phyloP scores from a whole-genome alignment of 495 filamentous ascomycete genomes.

The Neurospora cerealis region DNA sequence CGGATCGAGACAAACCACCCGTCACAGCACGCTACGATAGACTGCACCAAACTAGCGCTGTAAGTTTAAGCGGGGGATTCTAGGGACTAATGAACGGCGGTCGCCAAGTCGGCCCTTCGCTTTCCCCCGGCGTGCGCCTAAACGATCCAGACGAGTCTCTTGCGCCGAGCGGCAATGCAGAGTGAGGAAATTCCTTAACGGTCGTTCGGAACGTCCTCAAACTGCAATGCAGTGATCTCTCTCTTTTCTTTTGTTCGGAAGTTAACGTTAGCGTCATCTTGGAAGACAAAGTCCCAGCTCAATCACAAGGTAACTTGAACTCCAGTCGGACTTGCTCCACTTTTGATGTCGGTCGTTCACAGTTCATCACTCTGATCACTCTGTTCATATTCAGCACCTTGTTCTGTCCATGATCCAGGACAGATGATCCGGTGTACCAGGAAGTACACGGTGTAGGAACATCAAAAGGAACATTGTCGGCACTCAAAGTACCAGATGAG shows the following conservation, averaged over 20 bases:
- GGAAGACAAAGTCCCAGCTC: neutral
- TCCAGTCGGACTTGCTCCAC: neutral
- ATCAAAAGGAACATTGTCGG: neutral
- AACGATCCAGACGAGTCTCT: neutral
- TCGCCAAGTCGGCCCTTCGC: neutral
- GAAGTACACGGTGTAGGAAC: neutral
- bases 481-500: neutral
- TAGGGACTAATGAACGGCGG: neutral
- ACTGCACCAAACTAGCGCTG: neutral
- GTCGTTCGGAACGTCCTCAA: neutral
- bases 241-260: neutral
- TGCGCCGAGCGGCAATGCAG: neutral
- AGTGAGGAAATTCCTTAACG: neutral
- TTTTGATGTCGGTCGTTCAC: neutral
- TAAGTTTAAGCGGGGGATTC: neutral
- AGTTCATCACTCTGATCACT: neutral
- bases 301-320: neutral
- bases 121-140: neutral
- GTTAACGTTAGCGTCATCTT: neutral
- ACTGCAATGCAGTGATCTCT: neutral
- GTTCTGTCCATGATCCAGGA: neutral
- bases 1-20: neutral
- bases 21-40: neutral
- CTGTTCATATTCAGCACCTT: neutral
- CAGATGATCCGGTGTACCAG: neutral